Evolutionary conservation across 2,329 filamentous ascomycete genomes (phyloP).

Genomic region (Cladosporium sp.): DNA sequence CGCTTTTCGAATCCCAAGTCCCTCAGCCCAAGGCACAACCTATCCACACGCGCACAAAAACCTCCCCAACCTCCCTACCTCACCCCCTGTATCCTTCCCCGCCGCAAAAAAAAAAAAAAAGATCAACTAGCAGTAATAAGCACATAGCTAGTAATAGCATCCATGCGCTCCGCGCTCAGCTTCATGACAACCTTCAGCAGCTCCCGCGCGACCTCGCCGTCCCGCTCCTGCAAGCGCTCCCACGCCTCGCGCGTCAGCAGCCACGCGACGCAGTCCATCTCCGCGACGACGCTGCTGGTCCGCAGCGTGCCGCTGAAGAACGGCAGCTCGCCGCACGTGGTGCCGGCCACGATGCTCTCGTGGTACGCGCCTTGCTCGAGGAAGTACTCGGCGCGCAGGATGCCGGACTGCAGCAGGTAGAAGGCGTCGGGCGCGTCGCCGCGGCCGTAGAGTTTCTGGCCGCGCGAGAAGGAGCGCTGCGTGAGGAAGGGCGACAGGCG

Average conservation of each 20-base stretch:
- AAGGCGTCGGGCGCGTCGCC: slow-evolving; percentile 74
- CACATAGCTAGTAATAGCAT: slow-evolving; percentile 52
- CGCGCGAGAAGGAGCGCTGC: slow-evolving; percentile 59
- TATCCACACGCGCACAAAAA: too few species aligned
- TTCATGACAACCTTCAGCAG: slow-evolving; percentile 83
- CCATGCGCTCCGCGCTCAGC: slow-evolving; percentile 90
- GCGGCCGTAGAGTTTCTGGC: slow-evolving; percentile 68
- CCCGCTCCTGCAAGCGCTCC: slow-evolving; percentile 62
- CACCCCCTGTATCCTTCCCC: background rate
- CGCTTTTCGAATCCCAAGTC: too few species aligned
- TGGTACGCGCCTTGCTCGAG: slow-evolving; percentile 82
- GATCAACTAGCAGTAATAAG: slow-evolving; percentile 35
- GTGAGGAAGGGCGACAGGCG: slow-evolving; percentile 68
- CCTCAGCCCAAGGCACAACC: too few species aligned
- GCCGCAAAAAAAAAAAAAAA: background rate
- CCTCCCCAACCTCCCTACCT: too few species aligned
- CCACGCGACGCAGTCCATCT: slow-evolving; percentile 79
- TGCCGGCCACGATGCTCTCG: slow-evolving; percentile 88
- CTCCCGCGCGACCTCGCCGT: slow-evolving; percentile 75
- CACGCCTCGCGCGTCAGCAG: slow-evolving; percentile 66
- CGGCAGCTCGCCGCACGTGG: slow-evolving; percentile 89
- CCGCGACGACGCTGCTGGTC: slow-evolving; percentile 79
- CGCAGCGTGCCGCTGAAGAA: slow-evolving; percentile 89
- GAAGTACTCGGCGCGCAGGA: slow-evolving; percentile 84
- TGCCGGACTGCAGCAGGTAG: slow-evolving; percentile 83